Evolutionary conservation across 495 filamentous ascomycete genomes (phyloP), one percentile per base, ranked within the genome.

Genomic region (Neurospora tetraspora): DNA sequence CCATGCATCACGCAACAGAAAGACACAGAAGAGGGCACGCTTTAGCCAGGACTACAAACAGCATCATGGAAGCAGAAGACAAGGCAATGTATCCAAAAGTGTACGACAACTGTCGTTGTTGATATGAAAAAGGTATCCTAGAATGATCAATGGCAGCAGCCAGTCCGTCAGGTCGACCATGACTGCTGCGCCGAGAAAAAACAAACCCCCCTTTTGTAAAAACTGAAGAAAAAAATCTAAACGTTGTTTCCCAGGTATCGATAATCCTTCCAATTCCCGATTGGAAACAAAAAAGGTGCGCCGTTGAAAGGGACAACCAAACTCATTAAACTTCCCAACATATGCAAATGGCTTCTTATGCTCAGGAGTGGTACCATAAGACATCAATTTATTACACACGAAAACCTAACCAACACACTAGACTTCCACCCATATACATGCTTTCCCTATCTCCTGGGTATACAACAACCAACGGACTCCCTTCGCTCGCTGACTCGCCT

Each of bases 401-500:
- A 34, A 34, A 65, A 65, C 53, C 53, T 65, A 65, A 31, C 53
- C 53, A 31, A 34, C 23, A 65, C 27, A 34, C 18, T 34, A 31
- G 27, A 65, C 53, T 31, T 14, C 27, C 53, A 16, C 53, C 27
- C 53, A 65, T 65, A 65, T 65, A 65, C 27, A 65, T 65, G 5
- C 27, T 27, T 18, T 18, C 53, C 53, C 14, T 34, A 65, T 34
- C 53, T 65, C 27, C 3, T 18, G 53, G 53, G 14, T 65, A 65
- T 65, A 65, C 53, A 34, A 65, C 53, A 34, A 65, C 23, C 68
- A 59, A 37, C 43, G n/a, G n/a, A 71, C 27, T 68, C 43, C 70
- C 20, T 34, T 27, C 37, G 23, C 12, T 70, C 5, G 5, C 27
- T 65, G 31, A 31, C 53, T 65, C 6, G 53, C 53, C 87, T 91